A percentile compares a stretch with the other conserved stretches of the same genome.
Conservation (phyloP, 2,329 filamentous ascomycete genomes). For the Aspergillus fumigatus region DNA sequence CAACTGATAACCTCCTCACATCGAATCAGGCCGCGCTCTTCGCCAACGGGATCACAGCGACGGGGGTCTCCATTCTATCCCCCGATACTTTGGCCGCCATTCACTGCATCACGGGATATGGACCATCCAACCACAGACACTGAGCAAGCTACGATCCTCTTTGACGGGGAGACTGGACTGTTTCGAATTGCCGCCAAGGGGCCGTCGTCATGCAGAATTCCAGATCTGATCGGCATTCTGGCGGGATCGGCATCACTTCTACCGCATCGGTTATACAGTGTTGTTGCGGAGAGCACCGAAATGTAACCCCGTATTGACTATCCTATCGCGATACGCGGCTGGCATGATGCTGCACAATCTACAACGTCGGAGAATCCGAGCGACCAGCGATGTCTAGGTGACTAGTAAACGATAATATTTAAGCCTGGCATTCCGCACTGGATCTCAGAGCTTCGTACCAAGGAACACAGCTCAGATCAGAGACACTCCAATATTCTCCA, state of each 20-base stretch:
- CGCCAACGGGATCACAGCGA: background rate
- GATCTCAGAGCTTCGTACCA: background rate
- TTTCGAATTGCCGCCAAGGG: background rate
- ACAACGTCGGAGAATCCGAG: background rate
- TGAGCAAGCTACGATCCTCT: background rate
- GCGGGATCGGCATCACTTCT: background rate
- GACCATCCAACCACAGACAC: background rate
- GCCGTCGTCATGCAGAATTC: background rate
- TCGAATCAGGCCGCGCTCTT: background rate
- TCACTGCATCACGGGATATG: background rate
- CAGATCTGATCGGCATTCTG: background rate
- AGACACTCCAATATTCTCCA: too few species aligned
- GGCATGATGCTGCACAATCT: background rate
- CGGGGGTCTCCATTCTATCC: background rate
- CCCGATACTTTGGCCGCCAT: background rate
- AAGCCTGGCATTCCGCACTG: background rate
- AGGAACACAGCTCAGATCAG: background rate
- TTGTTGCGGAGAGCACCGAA: conserved; percentile 7
- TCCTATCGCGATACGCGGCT: background rate
- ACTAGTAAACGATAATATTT: background rate
- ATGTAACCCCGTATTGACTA: conserved; percentile 5
- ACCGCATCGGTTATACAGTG: conserved; percentile 7
- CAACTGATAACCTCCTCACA: background rate
- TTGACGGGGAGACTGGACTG: background rate
- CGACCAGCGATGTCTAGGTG: background rate